Evolutionary conservation across 2,329 filamentous ascomycete species (phyloP), one percentile per base, ranked within the genome.

Genomic region (Achaetomium macrosporum): DNA sequence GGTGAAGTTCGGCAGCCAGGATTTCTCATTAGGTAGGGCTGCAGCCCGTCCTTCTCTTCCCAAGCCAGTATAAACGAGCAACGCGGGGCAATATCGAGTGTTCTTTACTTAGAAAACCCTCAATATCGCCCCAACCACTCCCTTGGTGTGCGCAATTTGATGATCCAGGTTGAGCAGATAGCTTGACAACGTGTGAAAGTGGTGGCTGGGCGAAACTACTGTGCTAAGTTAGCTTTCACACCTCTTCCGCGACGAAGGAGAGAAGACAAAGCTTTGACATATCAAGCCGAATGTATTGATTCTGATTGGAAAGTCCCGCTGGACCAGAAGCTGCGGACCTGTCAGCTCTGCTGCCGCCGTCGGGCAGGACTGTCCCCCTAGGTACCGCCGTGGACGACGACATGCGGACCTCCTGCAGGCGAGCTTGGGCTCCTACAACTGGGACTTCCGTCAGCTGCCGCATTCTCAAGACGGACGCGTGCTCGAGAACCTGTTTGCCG

Each of bases 11-110:
- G 51, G 50, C 47, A 56, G 39, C 50, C 47, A 54, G 30, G 50
- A 47, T 50, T 43, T 43, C 43, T 49, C 43, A 55, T 47, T 60
- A 63, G 62, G 49, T 63, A 66, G 60, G 63, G 63, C 63, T 64
- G 63, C 63, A 65, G 57, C 50, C n/a, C 42, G 33, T 50, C 46
- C 50, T 35, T 39, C 42, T 45, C 48, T 33, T 54, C 47, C 36
- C 20, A 25, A 30, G 47, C 49, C 5, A 55, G 42, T 17, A 51
- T 31, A 50, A 25, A 51, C 56, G 41, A 20, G 41, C 39, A 46
- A 42, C 46, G 55, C 40, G 49, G 53, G 47, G 17, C 51, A 54
- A 59, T 59, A 60, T 61, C 47, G 49, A 40, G 29, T 54, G 58
- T 58, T 58, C 62, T 60, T 63, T 61, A 59, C 58, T 61, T 61